These are phyloP conservation scores for Eudorina sp. DNA, from an alignment of 139 green algal species.

Conservation along the genomic window DNA sequence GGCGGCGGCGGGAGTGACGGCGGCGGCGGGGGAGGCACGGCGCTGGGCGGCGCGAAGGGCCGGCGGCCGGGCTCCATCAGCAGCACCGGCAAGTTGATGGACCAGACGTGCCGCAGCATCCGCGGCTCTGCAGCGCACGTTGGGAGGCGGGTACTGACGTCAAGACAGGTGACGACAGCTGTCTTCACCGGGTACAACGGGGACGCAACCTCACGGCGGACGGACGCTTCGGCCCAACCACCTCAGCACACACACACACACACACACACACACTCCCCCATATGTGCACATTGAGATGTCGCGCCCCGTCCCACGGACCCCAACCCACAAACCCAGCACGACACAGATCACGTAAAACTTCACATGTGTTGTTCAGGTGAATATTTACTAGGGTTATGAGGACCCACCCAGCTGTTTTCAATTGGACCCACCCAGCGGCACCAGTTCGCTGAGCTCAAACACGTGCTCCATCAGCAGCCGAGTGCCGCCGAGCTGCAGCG, in stretches of 20 bases:
- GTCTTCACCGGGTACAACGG: too few relatives aligned
- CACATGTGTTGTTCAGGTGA: too few relatives aligned
- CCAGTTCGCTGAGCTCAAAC: conserved; percentile 10
- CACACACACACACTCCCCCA: background rate
- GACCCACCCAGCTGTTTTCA: too few relatives aligned
- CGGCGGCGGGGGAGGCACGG: conserved; percentile 13
- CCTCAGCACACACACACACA: background rate
- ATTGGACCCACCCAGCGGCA: conserved; percentile 24
- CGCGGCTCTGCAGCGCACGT: conserved; percentile 31
- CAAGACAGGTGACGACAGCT: too few relatives aligned
- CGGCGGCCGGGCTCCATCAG: background rate
- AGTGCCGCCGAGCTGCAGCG: background rate
- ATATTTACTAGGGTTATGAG: too few relatives aligned
- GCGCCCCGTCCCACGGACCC: too few relatives aligned
- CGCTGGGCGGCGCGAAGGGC: background rate
- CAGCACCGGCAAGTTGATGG: conserved; percentile 33
- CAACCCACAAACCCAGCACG: too few relatives aligned
- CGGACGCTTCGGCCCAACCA: too few relatives aligned
- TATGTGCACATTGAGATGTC: too few relatives aligned
- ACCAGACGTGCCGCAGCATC: background rate
- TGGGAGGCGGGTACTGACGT: too few relatives aligned
- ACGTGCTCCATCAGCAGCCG: conserved; percentile 29
- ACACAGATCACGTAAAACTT: too few relatives aligned
- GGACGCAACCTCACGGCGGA: too few relatives aligned
- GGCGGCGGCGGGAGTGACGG: background rate